Base-by-base conservation (phyloP, 192 early-diverging fungal species). In the Pilaira anomala region DNA sequence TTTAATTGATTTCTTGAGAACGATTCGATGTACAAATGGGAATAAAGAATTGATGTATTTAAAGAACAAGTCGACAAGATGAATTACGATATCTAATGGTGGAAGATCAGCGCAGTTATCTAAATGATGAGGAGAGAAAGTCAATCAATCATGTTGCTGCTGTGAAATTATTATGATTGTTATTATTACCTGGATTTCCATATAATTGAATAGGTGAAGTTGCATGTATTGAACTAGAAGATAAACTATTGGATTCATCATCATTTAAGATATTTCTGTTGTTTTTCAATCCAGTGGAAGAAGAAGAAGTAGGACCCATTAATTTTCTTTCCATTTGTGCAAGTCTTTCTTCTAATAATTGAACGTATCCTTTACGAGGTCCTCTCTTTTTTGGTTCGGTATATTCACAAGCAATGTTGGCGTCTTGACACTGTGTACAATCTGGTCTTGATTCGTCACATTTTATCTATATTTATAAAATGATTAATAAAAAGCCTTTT, bases 11-110 rank as follows among this genome's bases (percentile, higher is more conserved):
- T 48, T 60, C 67, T 59, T 77, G 45, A 83, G 75, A 14, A 75
- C 75, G 0, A 45, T 65, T 12, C 74, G 61, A 40, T 83, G 81
- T 28, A 83, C 67, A 36, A 83, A 72, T 21, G 81, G 71, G 28
- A 79, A 52, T 48, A 78, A 65, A 26, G 62, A 72, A 52, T 79
- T 76, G 28, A 77, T 51, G 21, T 78, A 73, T 54, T 76, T 73
- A 46, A 83, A 83, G 52, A 74, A 84, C 22, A 78, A 67, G 18
- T 73, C 63, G 14, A 75, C 68, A 5, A 83, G 67, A 62, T 78
- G 74, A 8, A 72, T 62, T 2, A 78, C 63, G 44, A 80, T 60
- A 13, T 84, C 82, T 19, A 74, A 63, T 3, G 68, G 52, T 2
- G 76, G 79, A 45, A 72, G 65, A n/a, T 75, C 69, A 48, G 75